A percentile compares a stretch with the other conserved stretches of the same genome.
phyloP scores from a whole-genome alignment of 306 rosid species.

The Vigna trinervia region DNA sequence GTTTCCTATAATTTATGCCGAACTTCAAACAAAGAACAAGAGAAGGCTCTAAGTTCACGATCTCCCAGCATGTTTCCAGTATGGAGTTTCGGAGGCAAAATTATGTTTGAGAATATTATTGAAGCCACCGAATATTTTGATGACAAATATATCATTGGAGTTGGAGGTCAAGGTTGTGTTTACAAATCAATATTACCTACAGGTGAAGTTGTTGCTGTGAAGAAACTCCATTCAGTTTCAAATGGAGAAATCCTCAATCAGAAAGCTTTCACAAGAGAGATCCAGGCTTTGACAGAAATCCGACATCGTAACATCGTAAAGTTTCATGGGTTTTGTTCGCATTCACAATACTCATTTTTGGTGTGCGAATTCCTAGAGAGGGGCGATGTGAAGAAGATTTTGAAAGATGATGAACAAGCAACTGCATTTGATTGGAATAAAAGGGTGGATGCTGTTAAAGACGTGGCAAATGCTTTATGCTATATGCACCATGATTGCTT shows the following conservation, averaged over 20 bases:
- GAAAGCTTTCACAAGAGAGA: neutral
- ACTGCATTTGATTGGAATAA: too few species aligned
- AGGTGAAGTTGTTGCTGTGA: constrained; percentile 26
- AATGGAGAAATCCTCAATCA: neutral
- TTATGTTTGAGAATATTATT: neutral
- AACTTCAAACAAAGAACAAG: neutral
- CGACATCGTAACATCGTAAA: too few species aligned
- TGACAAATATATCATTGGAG: neutral
- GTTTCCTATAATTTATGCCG: neutral
- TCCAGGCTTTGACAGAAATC: neutral
- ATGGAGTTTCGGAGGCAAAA: neutral
- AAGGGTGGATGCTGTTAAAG: too few species aligned
- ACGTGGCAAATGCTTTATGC: too few species aligned
- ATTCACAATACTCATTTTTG: too few species aligned
- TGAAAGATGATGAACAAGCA: too few species aligned
- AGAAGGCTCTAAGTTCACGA: neutral
- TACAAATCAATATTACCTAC: constrained; percentile 2
- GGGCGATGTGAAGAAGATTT: too few species aligned
- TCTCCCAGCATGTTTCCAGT: neutral
- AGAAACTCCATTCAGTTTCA: constrained; percentile 6
- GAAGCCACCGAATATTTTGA: constrained; percentile 1
- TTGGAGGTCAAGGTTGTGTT: constrained; percentile 24
- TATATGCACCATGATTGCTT: too few species aligned
- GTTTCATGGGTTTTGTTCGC: too few species aligned
- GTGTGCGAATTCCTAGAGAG: too few species aligned